Evolutionary conservation across 768 basidiomycete species (phyloP).

Genomic region (Phaeotremella skinneri): DNA sequence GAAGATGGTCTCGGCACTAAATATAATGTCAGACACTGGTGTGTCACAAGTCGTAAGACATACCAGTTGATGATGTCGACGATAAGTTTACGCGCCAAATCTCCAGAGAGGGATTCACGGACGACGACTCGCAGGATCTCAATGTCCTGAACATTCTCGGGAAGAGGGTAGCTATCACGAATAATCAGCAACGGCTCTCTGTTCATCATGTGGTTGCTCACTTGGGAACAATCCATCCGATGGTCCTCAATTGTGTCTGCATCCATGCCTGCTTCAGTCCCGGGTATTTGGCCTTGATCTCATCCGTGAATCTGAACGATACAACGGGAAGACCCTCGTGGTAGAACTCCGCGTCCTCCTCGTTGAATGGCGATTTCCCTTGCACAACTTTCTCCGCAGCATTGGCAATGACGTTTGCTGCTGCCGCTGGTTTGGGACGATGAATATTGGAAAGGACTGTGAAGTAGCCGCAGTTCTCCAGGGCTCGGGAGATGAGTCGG

Average conservation of each 20-base stretch:
- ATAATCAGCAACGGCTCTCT: not conserved
- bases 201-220: constrained; percentile 15
- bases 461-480: constrained; percentile 60
- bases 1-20: constrained; percentile 38
- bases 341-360: constrained; percentile 55
- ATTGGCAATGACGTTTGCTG: constrained; percentile 22
- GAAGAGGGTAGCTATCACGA: constrained; percentile 55
- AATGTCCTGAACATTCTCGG: constrained; percentile 57
- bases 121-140: constrained; percentile 66
- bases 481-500: constrained; percentile 63
- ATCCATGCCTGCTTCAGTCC: constrained; percentile 56
- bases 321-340: constrained; percentile 59
- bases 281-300: constrained; percentile 59
- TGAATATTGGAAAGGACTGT: constrained; percentile 57
- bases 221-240: constrained; percentile 66
- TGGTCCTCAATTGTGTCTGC: constrained; percentile 56
- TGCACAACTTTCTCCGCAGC: constrained; percentile 33
- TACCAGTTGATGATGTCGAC: constrained; percentile 41
- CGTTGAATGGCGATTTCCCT: constrained; percentile 54
- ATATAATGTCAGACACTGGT: not conserved
- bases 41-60: constrained; percentile 2
- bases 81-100: constrained; percentile 41
- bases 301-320: constrained; percentile 59
- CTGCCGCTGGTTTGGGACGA: constrained; percentile 45
- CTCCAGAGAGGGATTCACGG: constrained; percentile 59